These are phyloP conservation scores for Tetradesmus lagerheimii DNA, from an alignment of 139 green algal genomes.

Conservation along the genomic window DNA sequence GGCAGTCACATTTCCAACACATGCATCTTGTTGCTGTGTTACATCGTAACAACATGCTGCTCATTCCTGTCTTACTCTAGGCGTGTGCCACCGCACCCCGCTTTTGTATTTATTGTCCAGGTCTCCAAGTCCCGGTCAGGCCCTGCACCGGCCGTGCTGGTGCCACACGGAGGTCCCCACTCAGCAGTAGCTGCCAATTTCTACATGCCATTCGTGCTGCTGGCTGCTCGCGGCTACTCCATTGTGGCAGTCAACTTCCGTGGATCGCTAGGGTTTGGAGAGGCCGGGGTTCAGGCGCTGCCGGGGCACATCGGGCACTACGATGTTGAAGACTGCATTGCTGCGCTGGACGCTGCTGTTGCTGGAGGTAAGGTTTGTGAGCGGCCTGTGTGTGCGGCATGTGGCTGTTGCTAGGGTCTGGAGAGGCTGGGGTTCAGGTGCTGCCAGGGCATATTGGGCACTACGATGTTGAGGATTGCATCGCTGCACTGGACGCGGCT, in stretches of 20 bases:
- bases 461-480: constrained; percentile 91
- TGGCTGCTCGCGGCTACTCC: constrained; percentile 80
- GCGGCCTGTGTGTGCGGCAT: background rate
- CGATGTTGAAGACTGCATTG: constrained; percentile 93
- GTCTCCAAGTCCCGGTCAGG: constrained; percentile 40
- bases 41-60: too few relatives aligned
- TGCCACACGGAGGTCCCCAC: constrained; percentile 92
- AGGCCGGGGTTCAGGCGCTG: constrained; percentile 83
- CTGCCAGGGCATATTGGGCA: constrained; percentile 83
- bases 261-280: constrained; percentile 85
- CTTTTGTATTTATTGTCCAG: too few relatives aligned
- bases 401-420: constrained; percentile 75
- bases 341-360: constrained; percentile 71
- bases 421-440: constrained; percentile 82
- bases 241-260: constrained; percentile 79
- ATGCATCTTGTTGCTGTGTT: too few relatives aligned
- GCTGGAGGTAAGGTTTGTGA: constrained; percentile 54
- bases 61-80: too few relatives aligned
- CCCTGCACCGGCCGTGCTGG: constrained; percentile 76
- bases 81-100: too few relatives aligned
- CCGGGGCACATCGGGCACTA: constrained; percentile 79
- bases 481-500: constrained; percentile 75
- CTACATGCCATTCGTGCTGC: constrained; percentile 75
- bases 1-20: too few relatives aligned
- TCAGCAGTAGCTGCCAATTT: constrained; percentile 74